Conservation (phyloP, 2,329 filamentous ascomycete species). For the Aspergillus persii region DNA sequence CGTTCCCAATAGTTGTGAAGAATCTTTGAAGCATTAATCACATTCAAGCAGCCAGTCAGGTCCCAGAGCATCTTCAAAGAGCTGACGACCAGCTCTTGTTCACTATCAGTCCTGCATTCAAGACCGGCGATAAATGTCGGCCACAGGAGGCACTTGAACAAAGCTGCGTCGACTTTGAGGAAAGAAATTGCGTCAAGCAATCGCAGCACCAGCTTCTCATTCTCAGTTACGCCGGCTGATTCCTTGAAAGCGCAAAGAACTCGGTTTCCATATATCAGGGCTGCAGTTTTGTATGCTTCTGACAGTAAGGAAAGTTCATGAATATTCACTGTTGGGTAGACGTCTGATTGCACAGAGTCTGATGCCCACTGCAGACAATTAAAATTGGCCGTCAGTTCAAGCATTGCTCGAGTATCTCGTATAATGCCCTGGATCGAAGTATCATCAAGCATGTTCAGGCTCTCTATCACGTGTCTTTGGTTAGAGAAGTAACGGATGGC, state of each 20-base stretch:
- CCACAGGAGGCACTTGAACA: conserved; percentile 26
- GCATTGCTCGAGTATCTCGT: background rate
- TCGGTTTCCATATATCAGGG: conserved; percentile 14
- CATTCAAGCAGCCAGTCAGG: conserved; percentile 20
- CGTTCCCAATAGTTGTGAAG: conserved; percentile 14
- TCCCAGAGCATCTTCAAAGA: conserved; percentile 18
- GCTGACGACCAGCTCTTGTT: conserved; percentile 2
- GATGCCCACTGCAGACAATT: conserved; percentile 3
- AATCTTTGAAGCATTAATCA: conserved; percentile 19
- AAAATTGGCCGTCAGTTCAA: conserved; percentile 1
- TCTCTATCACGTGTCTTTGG: conserved; percentile 4
- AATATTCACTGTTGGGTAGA: background rate
- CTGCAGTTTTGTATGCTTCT: conserved; percentile 13
- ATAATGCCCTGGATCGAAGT: background rate
- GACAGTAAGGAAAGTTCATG: conserved; percentile 2
- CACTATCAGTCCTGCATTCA: conserved; percentile 8
- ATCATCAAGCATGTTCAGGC: background rate
- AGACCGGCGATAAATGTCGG: conserved; percentile 20
- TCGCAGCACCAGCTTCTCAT: background rate
- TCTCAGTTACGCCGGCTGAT: background rate
- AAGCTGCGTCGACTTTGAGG: conserved; percentile 1
- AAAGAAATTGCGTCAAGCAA: conserved; percentile 7
- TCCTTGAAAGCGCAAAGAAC: conserved; percentile 2
- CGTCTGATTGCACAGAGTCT: background rate
- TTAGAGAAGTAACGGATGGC: conserved; percentile 12